Base-by-base conservation (phyloP, 228 moss, liverwort and hornwort species). In the Sphagnum fallax region DNA sequence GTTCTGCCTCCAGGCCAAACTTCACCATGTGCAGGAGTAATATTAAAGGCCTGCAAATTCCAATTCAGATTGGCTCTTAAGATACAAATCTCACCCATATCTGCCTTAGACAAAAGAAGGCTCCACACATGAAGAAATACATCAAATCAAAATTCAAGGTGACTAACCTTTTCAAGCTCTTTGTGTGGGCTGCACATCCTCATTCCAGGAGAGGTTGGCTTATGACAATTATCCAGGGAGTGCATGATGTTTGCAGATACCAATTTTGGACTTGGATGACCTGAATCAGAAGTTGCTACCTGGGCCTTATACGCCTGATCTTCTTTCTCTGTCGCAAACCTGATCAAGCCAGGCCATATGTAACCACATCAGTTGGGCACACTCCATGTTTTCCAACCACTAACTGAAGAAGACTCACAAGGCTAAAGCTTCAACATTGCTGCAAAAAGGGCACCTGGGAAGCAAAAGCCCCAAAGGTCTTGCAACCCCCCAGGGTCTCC, bases 1-100 rank as follows among this genome's bases (percentile, higher is more conserved):
- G 87, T 73, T 52, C 71, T 75, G 9, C 89, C 84, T 0, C 88
- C 85, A 50, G 95, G 95, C 95, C 95, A 95, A 69, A 92, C 89
- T 69, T 95, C 95, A 4, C 95, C 95, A 52, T 74, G 71, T 61
- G 90, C 79, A 18, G 95, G 95, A 61, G 57, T 81, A 5, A 95
- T 61, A 2, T 73, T 74, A 69, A 95, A 95, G 16, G 88, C 86
- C 92, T 95, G 68, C 69, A 71, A 83, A 52, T 65, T 6, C 12
- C 32, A 32, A 32, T 32, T 32, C 32, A 32, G 32, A 32, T 32
- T 32, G 32, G 32, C 32, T 32, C 32, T 32, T 2, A 32, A 3
- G 32, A 32, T 32, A 32, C 32, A 32, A 32, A 32, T 32, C 32
- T 32, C 32, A 32, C 32, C 32, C 32, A 32, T 32, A 32, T 32